Conservation (phyloP, 306 rosid species). For the Dryas octopetala region DNA sequence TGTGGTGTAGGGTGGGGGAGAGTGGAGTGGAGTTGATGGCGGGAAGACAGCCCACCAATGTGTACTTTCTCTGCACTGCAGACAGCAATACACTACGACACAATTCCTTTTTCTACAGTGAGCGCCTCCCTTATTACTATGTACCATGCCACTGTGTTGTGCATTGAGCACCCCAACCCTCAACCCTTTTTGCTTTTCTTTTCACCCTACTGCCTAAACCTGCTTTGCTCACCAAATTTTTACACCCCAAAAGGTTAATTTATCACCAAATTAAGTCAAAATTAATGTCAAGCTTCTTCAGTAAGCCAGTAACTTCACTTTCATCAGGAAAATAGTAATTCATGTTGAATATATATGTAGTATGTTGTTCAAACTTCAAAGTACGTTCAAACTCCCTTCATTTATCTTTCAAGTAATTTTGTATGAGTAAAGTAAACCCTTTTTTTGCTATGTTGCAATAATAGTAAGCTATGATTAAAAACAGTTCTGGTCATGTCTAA, state of each 20-base stretch:
- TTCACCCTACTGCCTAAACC: too few relatives aligned
- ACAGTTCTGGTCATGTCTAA: background rate
- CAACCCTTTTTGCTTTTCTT: too few relatives aligned
- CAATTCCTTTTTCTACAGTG: slow-evolving; percentile 21
- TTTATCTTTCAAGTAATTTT: too few relatives aligned
- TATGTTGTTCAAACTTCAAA: too few relatives aligned
- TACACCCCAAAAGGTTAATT: too few relatives aligned
- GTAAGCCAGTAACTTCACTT: background rate
- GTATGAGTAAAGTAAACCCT: too few relatives aligned
- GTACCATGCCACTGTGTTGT: slow-evolving; percentile 3
- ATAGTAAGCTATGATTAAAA: too few relatives aligned
- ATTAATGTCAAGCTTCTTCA: background rate
- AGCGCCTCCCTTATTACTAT: slow-evolving; percentile 41
- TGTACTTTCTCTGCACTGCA: slow-evolving; percentile 48
- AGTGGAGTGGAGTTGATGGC: slow-evolving; percentile 55
- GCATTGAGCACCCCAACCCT: background rate
- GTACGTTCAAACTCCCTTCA: too few relatives aligned
- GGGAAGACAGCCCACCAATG: slow-evolving; percentile 66
- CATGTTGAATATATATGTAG: too few relatives aligned
- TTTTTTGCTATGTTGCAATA: too few relatives aligned
- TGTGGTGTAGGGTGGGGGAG: slow-evolving; percentile 35
- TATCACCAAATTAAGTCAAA: slow-evolving; percentile 6
- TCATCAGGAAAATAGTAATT: background rate
- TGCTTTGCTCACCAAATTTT: too few relatives aligned
- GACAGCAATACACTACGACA: slow-evolving; percentile 27